A percentile compares a stretch with the other conserved stretches of the same genome.
phyloP scores from a whole-genome alignment of 495 filamentous ascomycete genomes.

The Penicillium nucicola region DNA sequence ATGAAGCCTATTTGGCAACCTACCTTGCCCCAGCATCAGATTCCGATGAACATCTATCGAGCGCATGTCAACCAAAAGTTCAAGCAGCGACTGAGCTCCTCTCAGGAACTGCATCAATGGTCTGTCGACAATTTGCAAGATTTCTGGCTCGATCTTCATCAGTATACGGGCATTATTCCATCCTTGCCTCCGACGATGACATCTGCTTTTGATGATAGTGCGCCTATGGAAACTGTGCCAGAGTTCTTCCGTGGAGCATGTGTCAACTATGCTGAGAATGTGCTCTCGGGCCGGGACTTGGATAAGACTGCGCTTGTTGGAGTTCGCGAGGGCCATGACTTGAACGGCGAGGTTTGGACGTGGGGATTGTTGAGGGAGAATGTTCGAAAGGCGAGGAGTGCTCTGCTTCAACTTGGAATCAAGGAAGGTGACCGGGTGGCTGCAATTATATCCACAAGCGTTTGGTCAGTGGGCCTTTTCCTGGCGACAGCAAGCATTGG shows the following conservation, averaged over 20 bases:
- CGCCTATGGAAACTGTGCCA: conserved; percentile 60
- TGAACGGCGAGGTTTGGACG: conserved; percentile 49
- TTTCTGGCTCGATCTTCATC: conserved; percentile 20
- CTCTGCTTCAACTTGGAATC: conserved; percentile 51
- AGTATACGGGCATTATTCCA: conserved; percentile 16
- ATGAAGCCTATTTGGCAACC: conserved; percentile 11
- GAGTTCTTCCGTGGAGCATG: conserved; percentile 55
- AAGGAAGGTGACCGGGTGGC: conserved; percentile 62
- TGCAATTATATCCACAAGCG: conserved; percentile 62
- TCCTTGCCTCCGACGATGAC: conserved; percentile 38
- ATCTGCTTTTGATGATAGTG: conserved; percentile 56
- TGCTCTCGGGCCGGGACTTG: conserved; percentile 48
- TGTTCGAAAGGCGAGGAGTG: conserved; percentile 51
- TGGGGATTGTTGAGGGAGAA: conserved; percentile 55
- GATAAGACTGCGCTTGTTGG: conserved; percentile 57
- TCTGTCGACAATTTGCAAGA: conserved; percentile 15
- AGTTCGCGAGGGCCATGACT: conserved; percentile 64
- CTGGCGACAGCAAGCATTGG: conserved; percentile 59
- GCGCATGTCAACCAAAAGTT: conserved; percentile 18
- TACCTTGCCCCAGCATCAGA: conserved; percentile 5
- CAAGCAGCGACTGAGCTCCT: conserved; percentile 9
- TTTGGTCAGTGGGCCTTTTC: conserved; percentile 62
- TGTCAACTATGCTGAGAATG: conserved; percentile 75
- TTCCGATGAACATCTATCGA: conserved; percentile 22
- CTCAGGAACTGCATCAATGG: conserved; percentile 18